Evolutionary conservation across 192 early-diverging fungal genomes (phyloP).

Genomic region (Coemansia sp.): DNA sequence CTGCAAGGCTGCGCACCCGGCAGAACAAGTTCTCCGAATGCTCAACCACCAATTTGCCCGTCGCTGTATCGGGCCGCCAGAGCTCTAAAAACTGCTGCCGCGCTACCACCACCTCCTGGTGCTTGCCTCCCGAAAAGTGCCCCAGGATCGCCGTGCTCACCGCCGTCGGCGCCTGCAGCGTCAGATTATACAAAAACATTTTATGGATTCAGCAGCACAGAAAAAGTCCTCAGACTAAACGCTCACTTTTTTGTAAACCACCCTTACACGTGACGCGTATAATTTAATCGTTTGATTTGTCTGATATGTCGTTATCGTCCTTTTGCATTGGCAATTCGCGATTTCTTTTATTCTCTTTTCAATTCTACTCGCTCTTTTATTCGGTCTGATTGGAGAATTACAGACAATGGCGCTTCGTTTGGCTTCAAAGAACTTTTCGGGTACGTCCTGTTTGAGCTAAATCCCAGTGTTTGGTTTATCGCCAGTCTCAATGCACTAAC

Average conservation of each 20-base stretch:
- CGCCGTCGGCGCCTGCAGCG: slow-evolving; percentile 77
- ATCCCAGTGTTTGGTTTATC: too few species aligned
- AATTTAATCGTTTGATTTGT: slow-evolving; percentile 1
- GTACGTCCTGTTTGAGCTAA: neutral
- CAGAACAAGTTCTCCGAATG: slow-evolving; percentile 83
- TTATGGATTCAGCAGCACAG: neutral
- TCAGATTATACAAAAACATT: slow-evolving; percentile 80
- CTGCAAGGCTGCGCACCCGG: slow-evolving; percentile 73
- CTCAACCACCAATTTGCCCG: slow-evolving; percentile 75
- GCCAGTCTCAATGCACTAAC: too few species aligned
- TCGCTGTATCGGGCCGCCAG: slow-evolving; percentile 69
- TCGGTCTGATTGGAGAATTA: neutral
- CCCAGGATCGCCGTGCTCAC: slow-evolving; percentile 81
- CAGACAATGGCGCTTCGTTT: slow-evolving; percentile 42
- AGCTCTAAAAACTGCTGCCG: slow-evolving; percentile 74
- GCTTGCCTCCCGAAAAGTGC: slow-evolving; percentile 87
- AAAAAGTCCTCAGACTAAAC: neutral
- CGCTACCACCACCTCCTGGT: slow-evolving; percentile 83
- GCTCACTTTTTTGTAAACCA: neutral
- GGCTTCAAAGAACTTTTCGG: slow-evolving; percentile 46
- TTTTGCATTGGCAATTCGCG: neutral
- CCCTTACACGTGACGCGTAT: neutral
- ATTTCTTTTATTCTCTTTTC: slow-evolving; percentile 3
- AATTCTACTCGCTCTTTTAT: neutral
- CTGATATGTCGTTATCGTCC: neutral